These are phyloP conservation scores for Citrus inodora DNA, from an alignment of 345 rosid species.

Conservation along the genomic window DNA sequence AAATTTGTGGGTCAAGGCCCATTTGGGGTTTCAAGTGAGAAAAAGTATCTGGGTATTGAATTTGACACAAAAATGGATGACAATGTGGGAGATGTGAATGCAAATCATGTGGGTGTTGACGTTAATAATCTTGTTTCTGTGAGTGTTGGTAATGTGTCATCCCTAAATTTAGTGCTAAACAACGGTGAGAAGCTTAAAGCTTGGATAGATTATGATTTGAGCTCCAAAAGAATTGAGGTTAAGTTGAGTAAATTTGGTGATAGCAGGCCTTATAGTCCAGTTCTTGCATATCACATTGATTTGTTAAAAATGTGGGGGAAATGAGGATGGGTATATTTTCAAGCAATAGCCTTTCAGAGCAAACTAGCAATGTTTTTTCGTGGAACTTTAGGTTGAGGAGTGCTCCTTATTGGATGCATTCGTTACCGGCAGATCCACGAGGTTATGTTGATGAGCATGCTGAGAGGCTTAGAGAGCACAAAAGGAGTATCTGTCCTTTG, in stretches of 20 bases:
- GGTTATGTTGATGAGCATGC: constrained; percentile 7
- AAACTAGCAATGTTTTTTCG: constrained; percentile 33
- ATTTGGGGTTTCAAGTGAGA: constrained; percentile 24
- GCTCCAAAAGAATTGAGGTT: constrained; percentile 42
- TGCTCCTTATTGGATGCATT: constrained; percentile 41
- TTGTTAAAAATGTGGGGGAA: constrained; percentile 42
- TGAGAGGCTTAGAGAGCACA: constrained; percentile 10
- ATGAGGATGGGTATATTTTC: constrained; percentile 35
- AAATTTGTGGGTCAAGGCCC: constrained; percentile 27
- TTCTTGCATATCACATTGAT: constrained; percentile 31
- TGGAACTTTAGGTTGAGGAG: constrained; percentile 45
- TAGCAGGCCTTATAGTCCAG: constrained; percentile 36
- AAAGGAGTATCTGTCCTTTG: constrained; percentile 26
- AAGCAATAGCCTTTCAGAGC: constrained; percentile 23
- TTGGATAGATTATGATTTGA: constrained; percentile 55
- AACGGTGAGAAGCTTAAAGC: constrained; percentile 43
- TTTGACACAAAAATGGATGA: constrained; percentile 32
- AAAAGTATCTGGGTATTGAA: constrained; percentile 37
- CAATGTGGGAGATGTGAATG: constrained; percentile 33
- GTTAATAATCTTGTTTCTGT: constrained; percentile 29
- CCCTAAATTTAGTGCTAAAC: constrained; percentile 24
- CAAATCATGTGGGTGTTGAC: constrained; percentile 28
- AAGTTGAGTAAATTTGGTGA: constrained; percentile 39
- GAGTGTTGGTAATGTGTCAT: constrained; percentile 26
- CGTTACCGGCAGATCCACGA: constrained; percentile 39